Evolutionary conservation across 2,329 filamentous ascomycete genomes (phyloP).

Genomic region (Aspergillus clavatus): DNA sequence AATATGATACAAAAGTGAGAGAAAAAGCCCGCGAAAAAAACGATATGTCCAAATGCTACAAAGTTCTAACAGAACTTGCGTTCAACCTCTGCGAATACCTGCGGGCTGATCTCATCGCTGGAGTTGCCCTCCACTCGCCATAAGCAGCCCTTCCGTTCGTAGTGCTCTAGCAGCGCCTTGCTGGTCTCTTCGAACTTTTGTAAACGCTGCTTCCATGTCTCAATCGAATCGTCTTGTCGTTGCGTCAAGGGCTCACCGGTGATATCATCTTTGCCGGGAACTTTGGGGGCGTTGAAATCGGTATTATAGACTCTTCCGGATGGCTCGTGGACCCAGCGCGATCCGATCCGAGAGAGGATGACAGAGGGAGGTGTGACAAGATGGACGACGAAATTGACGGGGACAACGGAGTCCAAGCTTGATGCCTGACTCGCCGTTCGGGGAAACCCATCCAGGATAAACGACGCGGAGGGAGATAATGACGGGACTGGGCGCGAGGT

Average conservation of each 20-base stretch:
- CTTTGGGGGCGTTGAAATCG: slow-evolving; percentile 79
- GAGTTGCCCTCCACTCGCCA: slow-evolving; percentile 83
- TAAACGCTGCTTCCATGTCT: slow-evolving; percentile 76
- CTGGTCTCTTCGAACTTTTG: slow-evolving; percentile 84
- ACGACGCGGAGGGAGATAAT: slow-evolving; percentile 73
- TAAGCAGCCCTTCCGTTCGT: slow-evolving; percentile 74
- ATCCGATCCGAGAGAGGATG: slow-evolving; percentile 82
- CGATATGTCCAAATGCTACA: slow-evolving; percentile 8
- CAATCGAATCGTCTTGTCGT: slow-evolving; percentile 78
- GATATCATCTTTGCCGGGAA: slow-evolving; percentile 77
- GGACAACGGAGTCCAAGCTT: slow-evolving; percentile 72
- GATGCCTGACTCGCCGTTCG: slow-evolving; percentile 76
- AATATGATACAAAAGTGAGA: slow-evolving; percentile 15
- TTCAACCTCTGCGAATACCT: slow-evolving; percentile 78
- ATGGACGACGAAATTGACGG: slow-evolving; percentile 91
- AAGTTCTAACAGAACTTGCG: slow-evolving; percentile 58
- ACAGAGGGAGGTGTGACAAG: slow-evolving; percentile 80
- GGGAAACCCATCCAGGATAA: slow-evolving; percentile 94
- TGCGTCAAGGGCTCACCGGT: slow-evolving; percentile 83
- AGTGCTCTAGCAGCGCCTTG: slow-evolving; percentile 79
- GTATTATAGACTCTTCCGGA: slow-evolving; percentile 95
- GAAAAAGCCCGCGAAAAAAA: slow-evolving; percentile 8
- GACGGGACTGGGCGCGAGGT: slow-evolving; percentile 40
- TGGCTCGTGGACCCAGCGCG: slow-evolving; percentile 87
- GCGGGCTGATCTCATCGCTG: slow-evolving; percentile 93